Base-by-base conservation (phyloP, 352 stramenopile genomes). In the Pythium pectinolyticum region DNA sequence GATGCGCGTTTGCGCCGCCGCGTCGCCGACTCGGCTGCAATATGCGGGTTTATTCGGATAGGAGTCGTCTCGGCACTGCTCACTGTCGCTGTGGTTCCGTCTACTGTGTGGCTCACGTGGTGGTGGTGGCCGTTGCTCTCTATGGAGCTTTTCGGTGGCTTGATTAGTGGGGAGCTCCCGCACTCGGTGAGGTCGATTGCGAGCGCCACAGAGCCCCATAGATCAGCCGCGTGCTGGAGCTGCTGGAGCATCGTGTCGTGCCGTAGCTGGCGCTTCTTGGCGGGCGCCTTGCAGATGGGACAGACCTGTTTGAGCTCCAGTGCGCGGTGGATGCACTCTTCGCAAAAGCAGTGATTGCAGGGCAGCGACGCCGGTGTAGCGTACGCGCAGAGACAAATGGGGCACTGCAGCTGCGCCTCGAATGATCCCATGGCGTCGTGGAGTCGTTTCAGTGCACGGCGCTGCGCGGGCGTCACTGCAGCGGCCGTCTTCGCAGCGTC, bases 301-400 rank as follows among this genome's bases (percentile, higher is more conserved):
- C 86, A 95, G 47, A 80, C 57, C 19, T 78, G 57, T 63, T 91
- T 92, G 63, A 94, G 80, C 63, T 90, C 80, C 15, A 95, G 69
- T 40, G 84, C 82, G 52, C 83, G 83, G 62, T 92, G 76, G 70
- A 95, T 95, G 70, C 86, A 95, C 58, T 92, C 82, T 57, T 92
- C 80, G 54, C 86, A 95, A 67, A 94, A 95, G 67, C 80, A 92
- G 73, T 95, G 86, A 63, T 94, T 91, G 65, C 86, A 95, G 19
- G 86, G 86, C 64, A 95, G 63, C 11, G 86, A 94, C 34, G 82
- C 74, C 27, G 86, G 83, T 31, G 64, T 77, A 8, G 76, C 71
- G 67, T 92, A 91, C 35, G 78, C 71, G 66, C 80, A 91, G 22
- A 95, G 73, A 53, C 86, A 95, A 56, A 95, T 95, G 45, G 85